Conservation (phyloP, 1,284 basidiomycete species). For the Malassezia vespertilionis region DNA sequence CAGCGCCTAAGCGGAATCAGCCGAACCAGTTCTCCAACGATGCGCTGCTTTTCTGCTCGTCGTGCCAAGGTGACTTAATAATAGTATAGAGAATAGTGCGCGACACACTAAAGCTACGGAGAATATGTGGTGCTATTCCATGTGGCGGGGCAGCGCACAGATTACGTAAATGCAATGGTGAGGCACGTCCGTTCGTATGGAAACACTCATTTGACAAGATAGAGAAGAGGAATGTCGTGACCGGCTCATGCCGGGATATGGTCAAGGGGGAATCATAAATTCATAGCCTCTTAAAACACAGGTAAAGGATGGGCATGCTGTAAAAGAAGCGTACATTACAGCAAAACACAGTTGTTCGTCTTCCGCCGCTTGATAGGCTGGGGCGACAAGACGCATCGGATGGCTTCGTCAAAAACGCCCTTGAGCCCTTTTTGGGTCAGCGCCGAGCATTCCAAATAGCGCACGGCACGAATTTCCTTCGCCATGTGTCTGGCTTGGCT, state of each 20-base stretch:
- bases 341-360: constrained; percentile 43
- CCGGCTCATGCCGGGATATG: too few relatives aligned
- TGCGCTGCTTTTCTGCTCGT: constrained; percentile 20
- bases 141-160: too few relatives aligned
- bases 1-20: constrained; percentile 7
- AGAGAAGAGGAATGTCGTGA: too few relatives aligned
- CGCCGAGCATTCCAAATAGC: constrained; percentile 93
- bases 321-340: too few relatives aligned
- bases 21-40: constrained; percentile 19
- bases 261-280: too few relatives aligned
- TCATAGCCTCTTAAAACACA: too few relatives aligned
- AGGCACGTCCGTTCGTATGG: too few relatives aligned
- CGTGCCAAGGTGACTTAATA: constrained; percentile 17
- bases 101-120: too few relatives aligned
- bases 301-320: too few relatives aligned
- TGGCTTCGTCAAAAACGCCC: constrained; percentile 46
- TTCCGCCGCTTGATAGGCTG: constrained; percentile 41
- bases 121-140: too few relatives aligned
- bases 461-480: constrained; percentile 76
- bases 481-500: constrained; percentile 80
- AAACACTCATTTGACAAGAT: too few relatives aligned
- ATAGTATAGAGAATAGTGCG: constrained; percentile 6
- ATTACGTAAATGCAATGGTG: too few relatives aligned
- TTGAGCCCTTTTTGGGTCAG: constrained; percentile 75
- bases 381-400: constrained; percentile 39